phyloP scores from a whole-genome alignment of 441 rosid genomes.

The Populus hybrid region DNA sequence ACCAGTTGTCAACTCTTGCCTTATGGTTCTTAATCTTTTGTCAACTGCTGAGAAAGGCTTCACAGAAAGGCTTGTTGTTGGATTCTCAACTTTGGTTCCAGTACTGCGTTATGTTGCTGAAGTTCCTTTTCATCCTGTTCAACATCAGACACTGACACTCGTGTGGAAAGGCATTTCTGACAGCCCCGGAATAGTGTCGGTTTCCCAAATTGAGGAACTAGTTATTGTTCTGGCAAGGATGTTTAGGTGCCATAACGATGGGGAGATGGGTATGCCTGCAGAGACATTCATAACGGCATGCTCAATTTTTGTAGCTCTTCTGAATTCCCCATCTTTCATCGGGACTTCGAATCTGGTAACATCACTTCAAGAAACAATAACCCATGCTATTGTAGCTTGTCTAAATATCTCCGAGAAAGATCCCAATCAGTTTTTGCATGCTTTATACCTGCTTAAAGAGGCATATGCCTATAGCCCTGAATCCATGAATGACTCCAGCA shows the following conservation, averaged over 20 bases:
- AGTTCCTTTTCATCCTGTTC: constrained; percentile 92
- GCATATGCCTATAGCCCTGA: constrained; percentile 50
- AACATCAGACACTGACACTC: constrained; percentile 69
- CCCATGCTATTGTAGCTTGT: constrained; percentile 68
- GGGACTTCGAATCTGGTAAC: constrained; percentile 41
- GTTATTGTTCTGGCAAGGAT: constrained; percentile 54
- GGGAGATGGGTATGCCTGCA: constrained; percentile 62
- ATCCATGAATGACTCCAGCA: constrained; percentile 31
- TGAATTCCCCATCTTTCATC: constrained; percentile 53
- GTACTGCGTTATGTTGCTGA: constrained; percentile 63
- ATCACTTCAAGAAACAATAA: constrained; percentile 60
- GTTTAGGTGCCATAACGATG: constrained; percentile 67
- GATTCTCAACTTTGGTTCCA: constrained; percentile 76
- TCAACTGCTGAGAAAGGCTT: constrained; percentile 68
- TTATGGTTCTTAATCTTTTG: constrained; percentile 77
- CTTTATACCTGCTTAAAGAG: constrained; percentile 76
- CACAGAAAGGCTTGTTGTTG: constrained; percentile 71
- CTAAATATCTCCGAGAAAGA: constrained; percentile 53
- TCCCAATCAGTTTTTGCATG: constrained; percentile 58
- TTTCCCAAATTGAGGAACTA: constrained; percentile 68
- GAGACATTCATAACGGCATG: constrained; percentile 61
- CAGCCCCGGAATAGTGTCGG: constrained; percentile 72
- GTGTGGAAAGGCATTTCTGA: constrained; percentile 54
- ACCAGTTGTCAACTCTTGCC: constrained; percentile 75
- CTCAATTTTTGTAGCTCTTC: constrained; percentile 62